phyloP scores from a whole-genome alignment of 2,329 filamentous ascomycete genomes.

The Fusarium phyllophilum region DNA sequence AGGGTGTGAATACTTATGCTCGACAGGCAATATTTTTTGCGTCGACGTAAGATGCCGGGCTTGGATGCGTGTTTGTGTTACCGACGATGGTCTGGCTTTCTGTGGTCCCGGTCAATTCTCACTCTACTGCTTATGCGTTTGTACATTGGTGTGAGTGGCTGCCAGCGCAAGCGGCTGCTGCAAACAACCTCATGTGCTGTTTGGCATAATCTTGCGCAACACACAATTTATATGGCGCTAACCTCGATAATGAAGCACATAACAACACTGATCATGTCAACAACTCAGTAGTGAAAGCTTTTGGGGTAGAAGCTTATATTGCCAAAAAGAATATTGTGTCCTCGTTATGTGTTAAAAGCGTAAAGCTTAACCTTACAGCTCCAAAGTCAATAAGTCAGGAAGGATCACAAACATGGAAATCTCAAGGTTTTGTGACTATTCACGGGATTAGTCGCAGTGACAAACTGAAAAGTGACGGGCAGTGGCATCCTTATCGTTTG shows the following conservation, averaged over 20 bases:
- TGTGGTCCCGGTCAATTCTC: too few species aligned
- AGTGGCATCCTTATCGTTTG: background rate
- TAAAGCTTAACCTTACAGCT: background rate
- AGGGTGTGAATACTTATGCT: conserved; percentile 46
- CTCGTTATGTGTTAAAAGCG: background rate
- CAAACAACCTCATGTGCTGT: background rate
- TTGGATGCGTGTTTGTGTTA: background rate
- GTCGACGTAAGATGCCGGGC: background rate
- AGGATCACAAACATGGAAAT: background rate
- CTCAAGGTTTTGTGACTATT: background rate
- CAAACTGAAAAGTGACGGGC: background rate
- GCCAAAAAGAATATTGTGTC: background rate
- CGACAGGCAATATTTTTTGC: conserved; percentile 31
- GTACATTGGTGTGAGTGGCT: too few species aligned
- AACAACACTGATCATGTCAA: background rate
- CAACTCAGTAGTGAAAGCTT: background rate
- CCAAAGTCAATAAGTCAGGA: too few species aligned
- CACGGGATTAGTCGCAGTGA: background rate
- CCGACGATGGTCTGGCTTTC: too few species aligned
- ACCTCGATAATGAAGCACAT: background rate
- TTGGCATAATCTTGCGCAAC: background rate
- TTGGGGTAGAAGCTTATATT: background rate
- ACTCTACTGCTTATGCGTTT: background rate
- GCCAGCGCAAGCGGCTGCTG: background rate
- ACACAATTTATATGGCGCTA: too few species aligned